phyloP scores from a whole-genome alignment of 2,329 filamentous ascomycete species.

The Pseudocercospora fuligena region DNA sequence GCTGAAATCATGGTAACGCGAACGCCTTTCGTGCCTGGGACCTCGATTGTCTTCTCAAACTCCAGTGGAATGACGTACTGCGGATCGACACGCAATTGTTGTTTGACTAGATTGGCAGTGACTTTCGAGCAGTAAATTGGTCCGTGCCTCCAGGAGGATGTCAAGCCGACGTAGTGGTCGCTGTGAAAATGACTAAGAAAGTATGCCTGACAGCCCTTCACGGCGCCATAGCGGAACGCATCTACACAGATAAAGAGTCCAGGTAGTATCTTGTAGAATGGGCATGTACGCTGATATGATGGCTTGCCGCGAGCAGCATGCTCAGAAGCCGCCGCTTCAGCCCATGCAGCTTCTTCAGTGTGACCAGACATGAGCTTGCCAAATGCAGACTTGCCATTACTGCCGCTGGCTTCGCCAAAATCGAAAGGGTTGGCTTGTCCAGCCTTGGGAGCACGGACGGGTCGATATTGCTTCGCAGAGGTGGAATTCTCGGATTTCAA shows the following conservation, averaged over 20 bases:
- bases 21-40: slow-evolving; percentile 81
- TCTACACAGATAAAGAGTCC: slow-evolving; percentile 93
- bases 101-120: slow-evolving; percentile 85
- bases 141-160: slow-evolving; percentile 85
- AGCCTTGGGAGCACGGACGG: slow-evolving; percentile 70
- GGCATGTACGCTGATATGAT: slow-evolving; percentile 86
- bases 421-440: slow-evolving; percentile 81
- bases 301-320: slow-evolving; percentile 79
- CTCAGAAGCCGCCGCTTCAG: slow-evolving; percentile 80
- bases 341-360: slow-evolving; percentile 89
- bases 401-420: slow-evolving; percentile 48
- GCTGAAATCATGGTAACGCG: slow-evolving; percentile 93
- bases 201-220: slow-evolving; percentile 90
- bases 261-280: slow-evolving; percentile 98
- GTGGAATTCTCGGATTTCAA: slow-evolving; percentile 27
- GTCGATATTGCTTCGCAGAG: slow-evolving; percentile 64
- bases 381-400: slow-evolving; percentile 71
- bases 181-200: slow-evolving; percentile 98
- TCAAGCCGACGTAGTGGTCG: slow-evolving; percentile 93
- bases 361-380: slow-evolving; percentile 91
- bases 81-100: slow-evolving; percentile 82
- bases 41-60: slow-evolving; percentile 78
- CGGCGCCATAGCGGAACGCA: slow-evolving; percentile 92
- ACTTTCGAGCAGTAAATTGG: slow-evolving; percentile 96
- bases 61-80: slow-evolving; percentile 85